Base-by-base conservation (phyloP, 306 rosid genomes). In the Ceratonia siliqua region DNA sequence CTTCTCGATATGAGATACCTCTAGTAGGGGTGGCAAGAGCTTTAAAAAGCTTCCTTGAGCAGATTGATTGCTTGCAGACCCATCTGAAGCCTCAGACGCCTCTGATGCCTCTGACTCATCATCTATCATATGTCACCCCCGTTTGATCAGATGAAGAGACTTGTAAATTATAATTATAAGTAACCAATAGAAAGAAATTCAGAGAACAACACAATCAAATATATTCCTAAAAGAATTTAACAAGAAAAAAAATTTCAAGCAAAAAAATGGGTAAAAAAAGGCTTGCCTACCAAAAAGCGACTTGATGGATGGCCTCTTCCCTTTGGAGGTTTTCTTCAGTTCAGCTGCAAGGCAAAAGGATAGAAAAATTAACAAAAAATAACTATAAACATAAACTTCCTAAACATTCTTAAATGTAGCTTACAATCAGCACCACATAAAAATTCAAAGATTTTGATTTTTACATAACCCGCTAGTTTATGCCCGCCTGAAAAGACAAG, bases 251-350 rank as follows among this genome's bases (percentile, higher is more conserved):
- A 0, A 0, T 28, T 38, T 25, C 24, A 57, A 50, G 53, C n/a
- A 72, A 53, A 11, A 55, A 41, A 38, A 61, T 28, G 39, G 49
- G 22, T 3, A 13, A 33, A 43, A 53, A 30, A 66, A 38, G 17
- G 15, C n/a, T n/a, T n/a, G 72, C 85, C 6, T 84, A 95, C 99
- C 98, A 45, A 95, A 95, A 36, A 95, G 82, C 18, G 98, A 67
- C 78, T 89, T 95, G 38, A 95, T n/a, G 4, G 97, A 89, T 61
- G 99, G 97, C 81, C 82, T 84, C 75, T 74, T 92, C n/a, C 82
- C 52, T 85, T 85, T 90, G 76, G 81, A 30, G 56, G 45, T 68
- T 90, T 94, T 95, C 91, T 87, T 92, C 83, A 95, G 65, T 70
- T 89, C 96, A 81, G 98, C 98, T 95, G 48, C 73, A 84, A 41